phyloP scores from a whole-genome alignment of 257 asterid species.

The Solanum ahanhuiri region DNA sequence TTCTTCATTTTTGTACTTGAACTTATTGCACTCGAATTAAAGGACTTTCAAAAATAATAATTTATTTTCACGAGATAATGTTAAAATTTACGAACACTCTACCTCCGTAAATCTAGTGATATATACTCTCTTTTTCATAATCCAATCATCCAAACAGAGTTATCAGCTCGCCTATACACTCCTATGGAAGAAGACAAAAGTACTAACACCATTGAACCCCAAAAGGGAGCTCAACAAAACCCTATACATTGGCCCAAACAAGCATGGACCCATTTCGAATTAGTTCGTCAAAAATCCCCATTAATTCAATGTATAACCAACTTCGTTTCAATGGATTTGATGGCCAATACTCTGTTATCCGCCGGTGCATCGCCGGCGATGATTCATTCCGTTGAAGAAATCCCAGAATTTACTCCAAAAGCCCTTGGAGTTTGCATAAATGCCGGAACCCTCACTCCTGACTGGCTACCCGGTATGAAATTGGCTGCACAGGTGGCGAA shows the following conservation, averaged over 20 bases:
- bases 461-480: conserved; percentile 86
- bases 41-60: no score
- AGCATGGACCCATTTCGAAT: conserved; percentile 47
- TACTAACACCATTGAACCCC: conserved; percentile 3
- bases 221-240: background rate
- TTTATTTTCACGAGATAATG: no score
- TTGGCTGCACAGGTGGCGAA: conserved; percentile 55
- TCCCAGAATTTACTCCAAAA: conserved; percentile 79
- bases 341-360: conserved; percentile 75
- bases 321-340: conserved; percentile 82
- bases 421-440: conserved; percentile 60
- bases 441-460: conserved; percentile 68
- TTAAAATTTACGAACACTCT: no score
- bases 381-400: conserved; percentile 64
- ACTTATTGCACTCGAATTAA: no score
- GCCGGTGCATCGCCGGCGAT: conserved; percentile 97
- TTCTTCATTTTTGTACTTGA: background rate
- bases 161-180: background rate
- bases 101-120: no score
- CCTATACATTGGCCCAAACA: conserved; percentile 19
- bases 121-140: background rate
- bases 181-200: conserved; percentile 14
- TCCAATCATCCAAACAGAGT: background rate
- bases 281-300: conserved; percentile 45
- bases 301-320: conserved; percentile 86